Evolutionary conservation across 1,139 yeast genomes (phyloP).

Genomic region (Geotrichum macrosporum): DNA sequence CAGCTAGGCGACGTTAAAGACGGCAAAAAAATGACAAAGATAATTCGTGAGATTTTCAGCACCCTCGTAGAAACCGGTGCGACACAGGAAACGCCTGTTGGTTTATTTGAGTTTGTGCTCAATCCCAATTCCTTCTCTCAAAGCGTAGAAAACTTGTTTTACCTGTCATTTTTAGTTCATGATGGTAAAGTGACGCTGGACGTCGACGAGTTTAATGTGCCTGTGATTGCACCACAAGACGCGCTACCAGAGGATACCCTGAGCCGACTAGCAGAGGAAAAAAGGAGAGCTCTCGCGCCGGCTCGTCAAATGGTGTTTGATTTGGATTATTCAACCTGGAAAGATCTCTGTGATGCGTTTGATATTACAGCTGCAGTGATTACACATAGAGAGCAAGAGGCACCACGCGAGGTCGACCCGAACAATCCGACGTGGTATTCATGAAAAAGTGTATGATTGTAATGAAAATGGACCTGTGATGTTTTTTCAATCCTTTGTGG

Average conservation of each 20-base stretch:
- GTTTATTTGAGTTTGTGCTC: slow-evolving; percentile 61
- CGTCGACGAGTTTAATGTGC: slow-evolving; percentile 49
- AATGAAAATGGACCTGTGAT: too few relatives aligned
- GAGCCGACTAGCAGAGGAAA: slow-evolving; percentile 32
- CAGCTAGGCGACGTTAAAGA: slow-evolving; percentile 40
- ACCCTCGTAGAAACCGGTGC: slow-evolving; percentile 23
- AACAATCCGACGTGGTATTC: slow-evolving; percentile 17
- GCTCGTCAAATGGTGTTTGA: slow-evolving; percentile 66
- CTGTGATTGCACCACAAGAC: slow-evolving; percentile 39
- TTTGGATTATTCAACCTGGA: slow-evolving; percentile 64
- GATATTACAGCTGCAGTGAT: slow-evolving; percentile 27
- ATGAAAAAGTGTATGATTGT: not conserved
- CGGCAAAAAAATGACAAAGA: slow-evolving; percentile 33
- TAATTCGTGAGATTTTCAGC: slow-evolving; percentile 34
- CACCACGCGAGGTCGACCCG: slow-evolving; percentile 9
- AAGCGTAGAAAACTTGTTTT: slow-evolving; percentile 78
- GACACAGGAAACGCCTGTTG: slow-evolving; percentile 43
- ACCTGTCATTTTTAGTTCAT: slow-evolving; percentile 70
- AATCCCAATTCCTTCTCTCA: slow-evolving; percentile 75
- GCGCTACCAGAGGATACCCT: slow-evolving; percentile 30
- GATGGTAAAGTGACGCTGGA: slow-evolving; percentile 59
- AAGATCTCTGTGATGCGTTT: slow-evolving; percentile 36
- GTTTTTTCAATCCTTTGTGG: too few relatives aligned
- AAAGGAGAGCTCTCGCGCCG: slow-evolving; percentile 33
- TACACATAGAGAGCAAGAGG: slow-evolving; percentile 15